A percentile compares a stretch with the other conserved stretches of the same genome.
phyloP scores from a whole-genome alignment of 2,329 filamentous ascomycete genomes.

The Apiospora saccharicola region DNA sequence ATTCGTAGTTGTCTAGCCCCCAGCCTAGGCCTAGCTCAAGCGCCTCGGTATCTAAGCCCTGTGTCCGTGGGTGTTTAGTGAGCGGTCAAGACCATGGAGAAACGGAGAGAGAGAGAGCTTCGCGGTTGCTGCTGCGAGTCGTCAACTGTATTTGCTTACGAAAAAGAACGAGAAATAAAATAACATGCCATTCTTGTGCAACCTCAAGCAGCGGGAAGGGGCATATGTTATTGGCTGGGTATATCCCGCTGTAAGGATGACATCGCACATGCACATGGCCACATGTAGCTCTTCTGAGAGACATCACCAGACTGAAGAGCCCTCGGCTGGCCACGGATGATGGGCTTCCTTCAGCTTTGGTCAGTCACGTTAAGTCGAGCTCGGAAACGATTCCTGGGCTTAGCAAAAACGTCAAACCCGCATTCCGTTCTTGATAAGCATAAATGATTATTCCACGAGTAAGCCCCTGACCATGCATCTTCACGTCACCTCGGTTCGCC shows the following conservation, averaged over 20 bases:
- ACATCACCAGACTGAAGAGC: constrained; percentile 7
- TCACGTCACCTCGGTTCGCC: not conserved
- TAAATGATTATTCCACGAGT: not conserved
- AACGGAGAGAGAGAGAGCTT: too few relatives aligned
- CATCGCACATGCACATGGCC: constrained; percentile 15
- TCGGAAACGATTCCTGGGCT: not conserved
- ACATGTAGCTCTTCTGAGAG: constrained; percentile 1
- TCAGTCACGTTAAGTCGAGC: not conserved
- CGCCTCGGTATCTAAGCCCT: constrained; percentile 6
- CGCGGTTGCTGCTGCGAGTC: not conserved
- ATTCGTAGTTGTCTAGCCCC: not conserved
- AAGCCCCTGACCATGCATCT: not conserved
- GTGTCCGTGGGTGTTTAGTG: not conserved
- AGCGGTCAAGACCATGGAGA: not conserved
- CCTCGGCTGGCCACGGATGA: constrained; percentile 10
- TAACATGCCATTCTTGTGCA: constrained; percentile 12
- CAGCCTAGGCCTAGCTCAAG: not conserved
- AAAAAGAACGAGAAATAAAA: not conserved
- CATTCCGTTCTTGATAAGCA: not conserved
- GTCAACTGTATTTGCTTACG: not conserved
- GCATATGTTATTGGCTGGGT: not conserved
- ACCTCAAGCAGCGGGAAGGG: not conserved
- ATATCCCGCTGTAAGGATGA: constrained; percentile 15
- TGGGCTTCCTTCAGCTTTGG: not conserved
- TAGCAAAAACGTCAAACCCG: not conserved